Evolutionary conservation across 2,329 filamentous ascomycete genomes (phyloP).

Genomic region (Parafenestella ontariensis): DNA sequence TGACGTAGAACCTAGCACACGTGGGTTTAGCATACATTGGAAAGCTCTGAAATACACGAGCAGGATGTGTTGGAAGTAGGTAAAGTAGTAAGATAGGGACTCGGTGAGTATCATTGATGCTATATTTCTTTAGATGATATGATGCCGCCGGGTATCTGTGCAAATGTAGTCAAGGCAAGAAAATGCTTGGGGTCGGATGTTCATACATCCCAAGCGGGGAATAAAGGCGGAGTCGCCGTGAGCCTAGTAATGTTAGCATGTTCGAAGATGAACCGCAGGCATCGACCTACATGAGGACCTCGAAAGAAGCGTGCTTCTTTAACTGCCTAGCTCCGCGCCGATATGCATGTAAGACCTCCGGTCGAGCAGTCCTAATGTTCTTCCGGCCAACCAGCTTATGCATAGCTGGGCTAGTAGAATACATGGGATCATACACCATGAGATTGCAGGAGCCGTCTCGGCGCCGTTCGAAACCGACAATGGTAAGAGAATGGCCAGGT

Average conservation of each 20-base stretch:
- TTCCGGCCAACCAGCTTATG: slow-evolving; percentile 62
- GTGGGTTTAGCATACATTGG: slow-evolving; percentile 31
- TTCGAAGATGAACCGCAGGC: not conserved
- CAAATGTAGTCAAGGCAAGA: slow-evolving; percentile 6
- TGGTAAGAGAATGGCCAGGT: slow-evolving; percentile 87
- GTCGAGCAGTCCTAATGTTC: slow-evolving; percentile 56
- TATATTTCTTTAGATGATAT: slow-evolving; percentile 18
- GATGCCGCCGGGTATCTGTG: slow-evolving; percentile 24
- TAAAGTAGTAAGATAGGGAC: not conserved
- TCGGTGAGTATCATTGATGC: slow-evolving; percentile 2
- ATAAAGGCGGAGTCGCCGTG: slow-evolving; percentile 46
- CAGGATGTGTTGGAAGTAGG: not conserved
- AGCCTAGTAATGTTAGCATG: slow-evolving; percentile 34
- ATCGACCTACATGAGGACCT: slow-evolving; percentile 71
- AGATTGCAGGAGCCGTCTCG: slow-evolving; percentile 70
- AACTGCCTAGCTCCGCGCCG: slow-evolving; percentile 74
- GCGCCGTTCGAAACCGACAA: slow-evolving; percentile 80
- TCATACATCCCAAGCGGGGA: slow-evolving; percentile 53
- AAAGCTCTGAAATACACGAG: not conserved
- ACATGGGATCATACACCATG: slow-evolving; percentile 88
- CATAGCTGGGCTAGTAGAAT: slow-evolving; percentile 71
- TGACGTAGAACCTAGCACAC: slow-evolving; percentile 43
- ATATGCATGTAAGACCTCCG: slow-evolving; percentile 69
- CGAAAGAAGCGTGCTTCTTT: slow-evolving; percentile 76
- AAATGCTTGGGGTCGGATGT: slow-evolving; percentile 8